These are phyloP conservation scores for Kodamaea lidongshanica DNA, from an alignment of 805 yeast species.

Conservation along the genomic window DNA sequence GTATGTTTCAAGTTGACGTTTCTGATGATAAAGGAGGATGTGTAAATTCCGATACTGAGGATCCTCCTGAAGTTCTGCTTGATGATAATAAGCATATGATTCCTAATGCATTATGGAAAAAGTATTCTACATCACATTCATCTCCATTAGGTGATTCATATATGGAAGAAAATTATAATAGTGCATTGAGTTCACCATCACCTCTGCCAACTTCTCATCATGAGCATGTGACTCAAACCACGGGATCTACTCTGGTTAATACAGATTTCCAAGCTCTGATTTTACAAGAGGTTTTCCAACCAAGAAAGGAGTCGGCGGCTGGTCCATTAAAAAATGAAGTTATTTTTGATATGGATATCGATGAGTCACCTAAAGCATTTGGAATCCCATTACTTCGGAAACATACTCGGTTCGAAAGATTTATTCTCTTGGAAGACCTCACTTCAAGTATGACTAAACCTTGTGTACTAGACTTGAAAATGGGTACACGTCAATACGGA, in stretches of 20 bases:
- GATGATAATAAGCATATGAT: constrained; percentile 91
- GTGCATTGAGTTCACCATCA: constrained; percentile 3
- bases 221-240: constrained; percentile 10
- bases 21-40: constrained; percentile 18
- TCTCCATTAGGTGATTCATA: constrained; percentile 10
- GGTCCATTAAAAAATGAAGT: constrained; percentile 34
- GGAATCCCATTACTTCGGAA: constrained; percentile 20
- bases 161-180: constrained; percentile 7
- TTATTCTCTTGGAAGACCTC: constrained; percentile 82
- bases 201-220: neutral
- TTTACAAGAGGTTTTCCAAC: constrained; percentile 33
- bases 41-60: constrained; percentile 12
- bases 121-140: constrained; percentile 40
- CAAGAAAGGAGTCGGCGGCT: constrained; percentile 10
- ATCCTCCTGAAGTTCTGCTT: constrained; percentile 75
- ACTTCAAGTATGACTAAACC: constrained; percentile 79
- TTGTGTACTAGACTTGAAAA: constrained; percentile 88
- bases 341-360: constrained; percentile 44
- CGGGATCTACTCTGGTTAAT: constrained; percentile 32
- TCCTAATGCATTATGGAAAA: constrained; percentile 71
- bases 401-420: constrained; percentile 64
- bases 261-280: constrained; percentile 35
- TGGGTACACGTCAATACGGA: constrained; percentile 99
- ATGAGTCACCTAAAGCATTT: constrained; percentile 9
- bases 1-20: constrained; percentile 13